phyloP scores from a whole-genome alignment of 352 stramenopile species.

The Globisporangium acanthophoron region DNA sequence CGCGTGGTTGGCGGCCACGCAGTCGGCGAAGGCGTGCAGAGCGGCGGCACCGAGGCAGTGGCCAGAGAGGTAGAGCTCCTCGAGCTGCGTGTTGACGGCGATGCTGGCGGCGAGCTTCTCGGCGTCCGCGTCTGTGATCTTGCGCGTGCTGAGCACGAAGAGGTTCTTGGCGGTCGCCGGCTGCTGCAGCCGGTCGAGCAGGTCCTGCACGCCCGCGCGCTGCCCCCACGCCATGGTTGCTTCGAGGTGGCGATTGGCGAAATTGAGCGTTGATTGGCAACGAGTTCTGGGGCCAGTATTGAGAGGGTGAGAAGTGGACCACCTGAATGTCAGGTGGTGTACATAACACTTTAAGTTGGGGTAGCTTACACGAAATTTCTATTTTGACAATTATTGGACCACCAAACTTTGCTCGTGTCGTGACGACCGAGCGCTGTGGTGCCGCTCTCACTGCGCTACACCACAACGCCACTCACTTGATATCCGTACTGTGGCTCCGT shows the following conservation, averaged over 20 bases:
- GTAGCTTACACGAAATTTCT: background rate
- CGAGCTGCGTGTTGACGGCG: conserved; percentile 44
- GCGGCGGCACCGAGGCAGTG: conserved; percentile 42
- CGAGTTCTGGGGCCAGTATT: background rate
- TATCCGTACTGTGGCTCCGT: background rate
- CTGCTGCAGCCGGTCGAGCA: conserved; percentile 60
- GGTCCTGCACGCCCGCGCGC: conserved; percentile 62
- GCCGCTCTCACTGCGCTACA: background rate
- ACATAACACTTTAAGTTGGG: background rate
- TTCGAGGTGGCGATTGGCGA: background rate
- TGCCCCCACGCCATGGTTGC: conserved; percentile 70
- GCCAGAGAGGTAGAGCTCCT: conserved; percentile 76
- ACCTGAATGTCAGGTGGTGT: background rate
- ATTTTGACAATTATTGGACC: background rate
- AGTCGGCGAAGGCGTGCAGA: conserved; percentile 55
- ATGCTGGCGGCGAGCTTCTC: conserved; percentile 47
- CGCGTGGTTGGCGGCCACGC: conserved; percentile 56
- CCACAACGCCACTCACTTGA: background rate
- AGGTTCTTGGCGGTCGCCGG: conserved; percentile 56
- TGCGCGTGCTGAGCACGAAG: conserved; percentile 70
- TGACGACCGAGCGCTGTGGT: no score
- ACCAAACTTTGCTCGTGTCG: no score
- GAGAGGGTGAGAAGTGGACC: background rate
- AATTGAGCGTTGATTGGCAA: background rate
- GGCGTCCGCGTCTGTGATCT: conserved; percentile 49